Base-by-base conservation (phyloP, 768 basidiomycete genomes). In the Sarcodon aspratus region DNA sequence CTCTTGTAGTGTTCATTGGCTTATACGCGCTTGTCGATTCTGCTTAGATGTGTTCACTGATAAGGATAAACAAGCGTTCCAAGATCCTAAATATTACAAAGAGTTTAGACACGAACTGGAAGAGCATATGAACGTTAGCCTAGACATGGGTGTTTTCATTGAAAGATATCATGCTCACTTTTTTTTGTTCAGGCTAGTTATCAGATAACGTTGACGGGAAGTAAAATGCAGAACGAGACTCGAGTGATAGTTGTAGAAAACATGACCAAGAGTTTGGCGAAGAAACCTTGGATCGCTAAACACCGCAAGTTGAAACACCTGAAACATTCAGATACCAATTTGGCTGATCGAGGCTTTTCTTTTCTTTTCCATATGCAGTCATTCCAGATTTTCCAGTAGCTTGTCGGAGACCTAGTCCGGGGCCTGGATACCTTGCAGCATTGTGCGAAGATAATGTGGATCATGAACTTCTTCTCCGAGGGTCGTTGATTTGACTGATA, bases 401-500 rank as follows among this genome's bases (percentile, higher is more conserved):
- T 5, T 85, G 80, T 61, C 69, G 80, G 27, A 69, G 82, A n/a
- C 61, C 82, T 44, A 85, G 81, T 0, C 78, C 80, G 1, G 82
- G 80, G 0, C 78, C 78, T 9, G 80, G 82, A 6, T 84, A 81
- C 57, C 69, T 83, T 33, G 79, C 83, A 55, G 77, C 82, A 0
- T 62, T 83, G 2, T 77, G 74, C 50, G 69, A 75, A 61, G 75
- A 78, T 53, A 82, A 83, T 56, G 82, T 27, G 21, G 21, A 27
- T 27, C 5, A 27, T 27, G 21, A 27, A 27, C 21, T 5, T 27
- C 21, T 27, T 5, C 5, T 27, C 21, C 21, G 21, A 27, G 21
- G 21, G 21, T 5, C 21, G 21, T 27, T 27, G 21, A 27, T 27
- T 27, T 27, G 21, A 27, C 3, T 5, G 5, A 27, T 27, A 27